Evolutionary conservation across 2,329 filamentous ascomycete genomes (phyloP).

Genomic region (Hymenotorrendiella dingleyae): DNA sequence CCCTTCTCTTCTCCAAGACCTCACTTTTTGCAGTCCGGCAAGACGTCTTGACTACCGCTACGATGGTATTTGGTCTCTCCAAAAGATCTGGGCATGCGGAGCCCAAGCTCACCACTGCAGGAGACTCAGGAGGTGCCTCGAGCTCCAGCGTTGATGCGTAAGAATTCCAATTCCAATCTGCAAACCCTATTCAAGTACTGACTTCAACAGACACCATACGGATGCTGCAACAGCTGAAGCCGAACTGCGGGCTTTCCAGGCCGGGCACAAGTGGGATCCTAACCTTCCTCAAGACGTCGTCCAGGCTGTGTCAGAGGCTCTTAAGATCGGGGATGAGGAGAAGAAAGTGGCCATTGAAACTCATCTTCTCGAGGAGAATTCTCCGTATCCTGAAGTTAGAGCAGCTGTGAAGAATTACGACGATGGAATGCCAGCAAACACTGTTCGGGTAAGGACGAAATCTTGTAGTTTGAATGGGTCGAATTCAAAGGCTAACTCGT

Average conservation of each 20-base stretch:
- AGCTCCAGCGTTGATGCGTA: neutral
- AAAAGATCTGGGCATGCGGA: neutral
- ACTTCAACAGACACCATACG: neutral
- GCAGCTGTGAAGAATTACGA: constrained; percentile 60
- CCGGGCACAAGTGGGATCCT: constrained; percentile 13
- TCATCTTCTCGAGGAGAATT: constrained; percentile 13
- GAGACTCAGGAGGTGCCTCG: constrained; percentile 1
- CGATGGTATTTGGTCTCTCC: constrained; percentile 1
- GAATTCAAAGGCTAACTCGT: neutral
- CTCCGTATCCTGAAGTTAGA: constrained; percentile 17
- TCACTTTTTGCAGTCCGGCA: too few relatives aligned
- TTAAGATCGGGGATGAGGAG: constrained; percentile 10
- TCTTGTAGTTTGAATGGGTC: neutral
- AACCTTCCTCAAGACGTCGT: constrained; percentile 9
- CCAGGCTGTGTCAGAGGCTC: constrained; percentile 5
- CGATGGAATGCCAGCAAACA: constrained; percentile 59
- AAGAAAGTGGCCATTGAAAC: constrained; percentile 6
- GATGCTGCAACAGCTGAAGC: neutral
- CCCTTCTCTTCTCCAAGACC: too few relatives aligned
- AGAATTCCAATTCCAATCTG: neutral
- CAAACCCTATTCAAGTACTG: neutral
- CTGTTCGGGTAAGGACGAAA: constrained; percentile 37
- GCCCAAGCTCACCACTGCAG: neutral
- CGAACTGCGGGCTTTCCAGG: constrained; percentile 4
- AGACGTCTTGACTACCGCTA: neutral